Conservation (phyloP, 768 basidiomycete genomes). For the Dioszegia aurantiaca region DNA sequence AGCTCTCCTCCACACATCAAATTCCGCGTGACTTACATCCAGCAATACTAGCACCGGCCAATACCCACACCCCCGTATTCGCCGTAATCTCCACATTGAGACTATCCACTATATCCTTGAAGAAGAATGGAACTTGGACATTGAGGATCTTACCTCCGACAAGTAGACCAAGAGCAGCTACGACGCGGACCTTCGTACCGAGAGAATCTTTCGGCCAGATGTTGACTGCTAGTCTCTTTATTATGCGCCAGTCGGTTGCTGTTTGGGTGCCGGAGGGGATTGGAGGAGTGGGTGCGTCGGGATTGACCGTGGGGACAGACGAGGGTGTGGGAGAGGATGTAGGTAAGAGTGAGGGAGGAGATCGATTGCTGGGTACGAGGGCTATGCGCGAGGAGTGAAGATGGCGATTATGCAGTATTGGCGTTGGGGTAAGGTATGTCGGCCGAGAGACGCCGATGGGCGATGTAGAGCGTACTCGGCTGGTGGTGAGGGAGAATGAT, state of each 20-base stretch:
- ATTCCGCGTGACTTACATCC: slow-evolving; percentile 67
- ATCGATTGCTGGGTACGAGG: slow-evolving; percentile 17
- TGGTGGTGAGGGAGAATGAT: neutral
- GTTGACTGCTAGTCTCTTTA: slow-evolving; percentile 75
- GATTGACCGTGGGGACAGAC: slow-evolving; percentile 10
- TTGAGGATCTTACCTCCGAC: slow-evolving; percentile 89
- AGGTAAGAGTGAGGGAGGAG: slow-evolving; percentile 4
- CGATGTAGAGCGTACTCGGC: too few species aligned
- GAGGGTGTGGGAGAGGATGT: neutral
- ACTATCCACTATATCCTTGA: slow-evolving; percentile 85
- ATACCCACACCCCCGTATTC: slow-evolving; percentile 76
- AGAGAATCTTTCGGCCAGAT: slow-evolving; percentile 74
- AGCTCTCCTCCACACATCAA: neutral
- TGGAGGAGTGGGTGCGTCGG: slow-evolving; percentile 14
- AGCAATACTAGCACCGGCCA: slow-evolving; percentile 83
- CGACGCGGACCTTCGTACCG: slow-evolving; percentile 69
- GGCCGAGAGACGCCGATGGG: too few species aligned
- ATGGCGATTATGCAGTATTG: neutral
- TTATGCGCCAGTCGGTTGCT: slow-evolving; percentile 76
- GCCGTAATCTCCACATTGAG: slow-evolving; percentile 78
- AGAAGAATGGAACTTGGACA: slow-evolving; percentile 96
- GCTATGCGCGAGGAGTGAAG: slow-evolving; percentile 10
- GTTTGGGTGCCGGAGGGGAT: slow-evolving; percentile 26
- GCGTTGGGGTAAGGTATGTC: too few species aligned
- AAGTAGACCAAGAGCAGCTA: slow-evolving; percentile 75